Conservation (phyloP, 768 basidiomycete species). For the Russula virescens region DNA sequence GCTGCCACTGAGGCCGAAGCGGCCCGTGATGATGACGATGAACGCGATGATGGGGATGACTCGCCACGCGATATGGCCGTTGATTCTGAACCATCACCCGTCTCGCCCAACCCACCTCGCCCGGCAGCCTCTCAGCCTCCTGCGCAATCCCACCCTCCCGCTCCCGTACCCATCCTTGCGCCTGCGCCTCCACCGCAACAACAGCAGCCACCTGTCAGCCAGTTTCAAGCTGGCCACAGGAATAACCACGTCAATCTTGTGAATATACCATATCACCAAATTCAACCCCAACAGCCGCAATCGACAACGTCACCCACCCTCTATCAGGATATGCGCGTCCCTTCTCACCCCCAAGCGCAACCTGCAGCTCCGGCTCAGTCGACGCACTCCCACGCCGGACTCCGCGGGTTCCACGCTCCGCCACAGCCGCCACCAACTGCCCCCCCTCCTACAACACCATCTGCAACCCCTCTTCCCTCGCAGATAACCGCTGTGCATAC, state of each 20-base stretch:
- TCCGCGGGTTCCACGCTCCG: constrained; percentile 14
- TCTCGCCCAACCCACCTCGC: constrained; percentile 8
- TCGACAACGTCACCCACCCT: constrained; percentile 24
- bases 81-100: constrained; percentile 8
- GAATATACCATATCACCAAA: constrained; percentile 20
- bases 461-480: constrained; percentile 9
- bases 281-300: constrained; percentile 24
- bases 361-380: constrained; percentile 3
- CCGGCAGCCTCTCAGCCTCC: constrained; percentile 2
- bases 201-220: constrained; percentile 11
- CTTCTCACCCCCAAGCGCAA: constrained; percentile 5
- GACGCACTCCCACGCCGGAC: constrained; percentile 14
- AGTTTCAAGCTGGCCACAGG: constrained; percentile 7
- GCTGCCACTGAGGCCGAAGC: constrained; percentile 33
- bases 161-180: constrained; percentile 15
- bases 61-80: constrained; percentile 15
- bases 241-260: constrained; percentile 12
- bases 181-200: constrained; percentile 20
- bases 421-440: constrained; percentile 4
- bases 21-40: constrained; percentile 38
- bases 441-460: constrained; percentile 8
- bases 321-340: constrained; percentile 25
- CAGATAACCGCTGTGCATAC: constrained; percentile 7
- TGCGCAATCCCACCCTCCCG: constrained; percentile 2
- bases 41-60: constrained; percentile 39